phyloP scores from a whole-genome alignment of 2,329 filamentous ascomycete species.

The Penicillium sp. region DNA sequence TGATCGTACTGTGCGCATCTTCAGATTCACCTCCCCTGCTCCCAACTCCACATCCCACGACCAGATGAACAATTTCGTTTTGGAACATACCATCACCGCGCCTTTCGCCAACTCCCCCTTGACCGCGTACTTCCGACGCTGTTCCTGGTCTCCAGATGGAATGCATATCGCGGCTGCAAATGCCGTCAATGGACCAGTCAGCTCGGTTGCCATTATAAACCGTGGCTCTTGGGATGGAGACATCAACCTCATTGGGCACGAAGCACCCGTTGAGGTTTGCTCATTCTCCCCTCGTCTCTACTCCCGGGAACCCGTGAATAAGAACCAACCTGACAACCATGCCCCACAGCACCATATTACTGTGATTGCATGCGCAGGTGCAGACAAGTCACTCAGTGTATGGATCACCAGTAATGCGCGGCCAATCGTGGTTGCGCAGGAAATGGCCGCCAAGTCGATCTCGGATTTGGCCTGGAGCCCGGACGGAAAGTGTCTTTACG shows the following conservation, averaged over 20 bases:
- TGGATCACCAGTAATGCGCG: slow-evolving; percentile 97
- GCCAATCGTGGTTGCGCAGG: slow-evolving; percentile 86
- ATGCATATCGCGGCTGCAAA: slow-evolving; percentile 97
- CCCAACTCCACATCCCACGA: slow-evolving; percentile 93
- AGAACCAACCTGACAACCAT: slow-evolving; percentile 46
- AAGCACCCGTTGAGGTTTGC: slow-evolving; percentile 95
- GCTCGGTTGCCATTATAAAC: slow-evolving; percentile 93
- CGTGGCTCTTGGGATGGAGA: slow-evolving; percentile 92
- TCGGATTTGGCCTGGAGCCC: slow-evolving; percentile 94
- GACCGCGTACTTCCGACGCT: slow-evolving; percentile 94
- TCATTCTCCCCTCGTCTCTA: slow-evolving; percentile 95
- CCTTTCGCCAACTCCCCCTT: slow-evolving; percentile 91
- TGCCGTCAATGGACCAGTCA: slow-evolving; percentile 94
- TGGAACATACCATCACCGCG: slow-evolving; percentile 85
- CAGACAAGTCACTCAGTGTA: slow-evolving; percentile 92
- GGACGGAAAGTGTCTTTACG: slow-evolving; percentile 82
- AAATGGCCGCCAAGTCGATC: slow-evolving; percentile 86
- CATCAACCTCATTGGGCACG: slow-evolving; percentile 95
- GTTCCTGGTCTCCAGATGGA: slow-evolving; percentile 97
- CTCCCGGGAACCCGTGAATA: slow-evolving; percentile 64
- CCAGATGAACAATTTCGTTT: slow-evolving; percentile 93
- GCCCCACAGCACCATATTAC: slow-evolving; percentile 65
- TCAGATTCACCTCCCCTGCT: slow-evolving; percentile 86
- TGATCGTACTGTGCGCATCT: slow-evolving; percentile 94
- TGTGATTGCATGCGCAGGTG: slow-evolving; percentile 93